Conservation (phyloP, 2,329 filamentous ascomycete genomes). For the Xylaria sp. region DNA sequence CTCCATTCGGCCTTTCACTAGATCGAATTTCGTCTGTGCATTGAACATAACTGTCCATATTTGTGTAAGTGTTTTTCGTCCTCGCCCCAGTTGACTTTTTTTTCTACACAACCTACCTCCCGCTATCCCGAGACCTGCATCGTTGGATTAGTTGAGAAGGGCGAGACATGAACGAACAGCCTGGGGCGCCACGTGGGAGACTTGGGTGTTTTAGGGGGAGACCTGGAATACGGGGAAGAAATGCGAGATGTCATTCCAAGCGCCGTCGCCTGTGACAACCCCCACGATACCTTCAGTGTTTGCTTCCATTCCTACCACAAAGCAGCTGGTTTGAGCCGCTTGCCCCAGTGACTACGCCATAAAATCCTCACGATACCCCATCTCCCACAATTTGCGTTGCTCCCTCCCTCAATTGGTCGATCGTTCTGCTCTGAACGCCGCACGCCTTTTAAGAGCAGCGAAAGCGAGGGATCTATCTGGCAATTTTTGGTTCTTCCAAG, state of each 20-base stretch:
- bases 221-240: constrained; percentile 30
- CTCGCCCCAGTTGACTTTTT: neutral
- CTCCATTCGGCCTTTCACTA: constrained; percentile 3
- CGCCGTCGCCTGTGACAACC: constrained; percentile 48
- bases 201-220: constrained; percentile 22
- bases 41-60: neutral
- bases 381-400: constrained; percentile 16
- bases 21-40: neutral
- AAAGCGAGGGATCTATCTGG: constrained; percentile 11
- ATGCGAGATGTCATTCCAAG: constrained; percentile 45
- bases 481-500: neutral
- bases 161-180: constrained; percentile 31
- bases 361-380: constrained; percentile 39
- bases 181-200: constrained; percentile 39
- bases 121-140: constrained; percentile 20
- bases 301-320: constrained; percentile 40
- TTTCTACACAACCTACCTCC: neutral
- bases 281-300: constrained; percentile 40
- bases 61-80: constrained; percentile 25
- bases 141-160: constrained; percentile 21
- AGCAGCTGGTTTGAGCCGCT: constrained; percentile 16
- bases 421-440: constrained; percentile 22
- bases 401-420: constrained; percentile 12
- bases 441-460: constrained; percentile 5
- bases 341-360: constrained; percentile 39